A percentile compares a stretch with the other conserved stretches of the same genome.
Conservation (phyloP, 2,329 filamentous ascomycete species). For the Alternaria ethzedia region DNA sequence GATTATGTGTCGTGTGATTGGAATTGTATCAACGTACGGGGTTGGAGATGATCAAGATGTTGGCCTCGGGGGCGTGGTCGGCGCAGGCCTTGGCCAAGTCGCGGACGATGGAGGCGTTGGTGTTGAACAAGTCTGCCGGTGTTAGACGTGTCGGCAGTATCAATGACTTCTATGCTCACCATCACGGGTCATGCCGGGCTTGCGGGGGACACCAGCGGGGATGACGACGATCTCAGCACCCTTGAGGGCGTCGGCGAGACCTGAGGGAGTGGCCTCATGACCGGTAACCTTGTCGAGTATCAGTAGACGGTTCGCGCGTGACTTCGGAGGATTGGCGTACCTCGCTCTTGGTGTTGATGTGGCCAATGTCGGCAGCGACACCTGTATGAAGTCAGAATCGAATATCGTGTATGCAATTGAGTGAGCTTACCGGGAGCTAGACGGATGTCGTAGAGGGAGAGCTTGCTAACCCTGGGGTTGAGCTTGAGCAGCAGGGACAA, state of each 20-base stretch:
- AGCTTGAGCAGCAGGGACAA: constrained; percentile 98
- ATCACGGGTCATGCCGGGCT: constrained; percentile 99
- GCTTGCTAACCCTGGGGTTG: constrained; percentile 91
- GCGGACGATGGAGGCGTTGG: constrained; percentile 98
- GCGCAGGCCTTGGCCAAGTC: constrained; percentile 96
- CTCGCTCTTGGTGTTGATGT: constrained; percentile 98
- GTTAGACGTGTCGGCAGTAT: constrained; percentile 15
- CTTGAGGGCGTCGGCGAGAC: constrained; percentile 80
- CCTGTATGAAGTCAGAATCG: constrained; percentile 58
- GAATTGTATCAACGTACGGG: constrained; percentile 62
- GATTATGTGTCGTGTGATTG: not conserved
- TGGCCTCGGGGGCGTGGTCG: constrained; percentile 86
- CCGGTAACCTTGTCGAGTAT: constrained; percentile 71
- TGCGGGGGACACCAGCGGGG: constrained; percentile 96
- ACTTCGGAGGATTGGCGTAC: constrained; percentile 44
- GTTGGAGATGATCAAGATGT: constrained; percentile 98
- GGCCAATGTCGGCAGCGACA: constrained; percentile 96
- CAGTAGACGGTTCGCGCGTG: constrained; percentile 19
- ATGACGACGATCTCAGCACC: constrained; percentile 94
- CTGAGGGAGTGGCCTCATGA: constrained; percentile 77
- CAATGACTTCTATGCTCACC: constrained; percentile 54
- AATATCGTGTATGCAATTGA: not conserved
- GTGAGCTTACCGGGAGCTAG: constrained; percentile 79
- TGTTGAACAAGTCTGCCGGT: constrained; percentile 91
- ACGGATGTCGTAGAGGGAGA: constrained; percentile 97